phyloP scores from a whole-genome alignment of 495 filamentous ascomycete species.

The Aspergillus ellipticus region DNA sequence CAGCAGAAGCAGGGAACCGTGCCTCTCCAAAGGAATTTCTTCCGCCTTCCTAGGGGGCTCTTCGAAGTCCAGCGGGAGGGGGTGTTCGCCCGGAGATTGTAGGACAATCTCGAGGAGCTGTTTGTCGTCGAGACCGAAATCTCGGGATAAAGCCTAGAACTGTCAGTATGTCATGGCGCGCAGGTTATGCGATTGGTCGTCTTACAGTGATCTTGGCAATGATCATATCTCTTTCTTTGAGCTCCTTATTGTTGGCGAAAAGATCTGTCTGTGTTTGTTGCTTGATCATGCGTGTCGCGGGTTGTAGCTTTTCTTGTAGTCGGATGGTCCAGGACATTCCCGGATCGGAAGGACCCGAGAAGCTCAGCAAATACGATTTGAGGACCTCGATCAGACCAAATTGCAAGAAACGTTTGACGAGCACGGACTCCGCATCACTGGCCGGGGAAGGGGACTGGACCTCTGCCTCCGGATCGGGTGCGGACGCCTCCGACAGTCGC shows the following conservation, averaged over 20 bases:
- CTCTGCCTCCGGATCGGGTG: slow-evolving; percentile 80
- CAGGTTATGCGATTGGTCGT: slow-evolving; percentile 4
- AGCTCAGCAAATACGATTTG: slow-evolving; percentile 68
- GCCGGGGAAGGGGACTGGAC: slow-evolving; percentile 46
- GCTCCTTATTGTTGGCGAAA: slow-evolving; percentile 58
- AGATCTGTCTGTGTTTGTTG: slow-evolving; percentile 57
- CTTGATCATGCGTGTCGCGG: slow-evolving; percentile 33
- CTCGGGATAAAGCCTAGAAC: slow-evolving; percentile 63
- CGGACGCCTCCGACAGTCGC: slow-evolving; percentile 45
- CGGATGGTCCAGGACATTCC: slow-evolving; percentile 75
- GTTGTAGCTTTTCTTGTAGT: slow-evolving; percentile 67
- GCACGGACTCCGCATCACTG: slow-evolving; percentile 49
- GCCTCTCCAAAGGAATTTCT: slow-evolving; percentile 70
- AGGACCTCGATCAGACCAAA: slow-evolving; percentile 82
- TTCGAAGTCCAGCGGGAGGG: slow-evolving; percentile 38
- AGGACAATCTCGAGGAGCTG: slow-evolving; percentile 48
- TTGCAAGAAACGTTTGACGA: slow-evolving; percentile 71
- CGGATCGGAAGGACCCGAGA: slow-evolving; percentile 53
- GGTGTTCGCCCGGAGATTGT: slow-evolving; percentile 28
- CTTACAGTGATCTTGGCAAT: slow-evolving; percentile 73
- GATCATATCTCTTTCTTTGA: slow-evolving; percentile 64
- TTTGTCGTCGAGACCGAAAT: slow-evolving; percentile 56
- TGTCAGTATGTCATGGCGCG: slow-evolving; percentile 10
- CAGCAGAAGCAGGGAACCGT: slow-evolving; percentile 61
- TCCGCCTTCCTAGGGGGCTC: slow-evolving; percentile 47